Evolutionary conservation across 2,329 filamentous ascomycete genomes (phyloP).

Genomic region (Penicillium freii): DNA sequence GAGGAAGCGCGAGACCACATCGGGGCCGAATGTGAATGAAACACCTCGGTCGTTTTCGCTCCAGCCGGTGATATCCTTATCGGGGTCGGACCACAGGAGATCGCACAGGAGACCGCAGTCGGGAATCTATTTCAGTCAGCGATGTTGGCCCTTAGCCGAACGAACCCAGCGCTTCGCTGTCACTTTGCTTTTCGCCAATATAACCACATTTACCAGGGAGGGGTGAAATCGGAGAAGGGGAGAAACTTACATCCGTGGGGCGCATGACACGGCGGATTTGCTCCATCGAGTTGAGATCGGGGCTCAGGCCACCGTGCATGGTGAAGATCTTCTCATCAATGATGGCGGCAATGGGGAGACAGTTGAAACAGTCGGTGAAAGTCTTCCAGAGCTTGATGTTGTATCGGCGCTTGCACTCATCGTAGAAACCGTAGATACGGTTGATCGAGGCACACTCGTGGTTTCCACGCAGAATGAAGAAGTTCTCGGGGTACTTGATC

Average conservation of each 20-base stretch:
- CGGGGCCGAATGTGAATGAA: constrained; percentile 96
- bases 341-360: constrained; percentile 94
- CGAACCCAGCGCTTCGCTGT: constrained; percentile 20
- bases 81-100: constrained; percentile 96
- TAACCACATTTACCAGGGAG: constrained; percentile 1
- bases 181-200: constrained; percentile 9
- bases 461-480: constrained; percentile 97
- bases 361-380: constrained; percentile 99
- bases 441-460: constrained; percentile 99
- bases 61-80: constrained; percentile 99
- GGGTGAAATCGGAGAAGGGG: constrained; percentile 4
- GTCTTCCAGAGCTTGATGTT: constrained; percentile 99
- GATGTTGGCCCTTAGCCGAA: constrained; percentile 35
- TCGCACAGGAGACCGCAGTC: constrained; percentile 97
- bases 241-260: constrained; percentile 84
- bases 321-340: constrained; percentile 99
- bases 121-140: constrained; percentile 70
- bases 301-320: constrained; percentile 97
- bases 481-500: constrained; percentile 99
- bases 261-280: constrained; percentile 99
- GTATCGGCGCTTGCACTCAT: constrained; percentile 98
- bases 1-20: constrained; percentile 94
- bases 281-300: constrained; percentile 98
- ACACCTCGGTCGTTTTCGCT: constrained; percentile 98
- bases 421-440: constrained; percentile 99